phyloP scores from a whole-genome alignment of 129 eudicot species.

The Artemisia annua region DNA sequence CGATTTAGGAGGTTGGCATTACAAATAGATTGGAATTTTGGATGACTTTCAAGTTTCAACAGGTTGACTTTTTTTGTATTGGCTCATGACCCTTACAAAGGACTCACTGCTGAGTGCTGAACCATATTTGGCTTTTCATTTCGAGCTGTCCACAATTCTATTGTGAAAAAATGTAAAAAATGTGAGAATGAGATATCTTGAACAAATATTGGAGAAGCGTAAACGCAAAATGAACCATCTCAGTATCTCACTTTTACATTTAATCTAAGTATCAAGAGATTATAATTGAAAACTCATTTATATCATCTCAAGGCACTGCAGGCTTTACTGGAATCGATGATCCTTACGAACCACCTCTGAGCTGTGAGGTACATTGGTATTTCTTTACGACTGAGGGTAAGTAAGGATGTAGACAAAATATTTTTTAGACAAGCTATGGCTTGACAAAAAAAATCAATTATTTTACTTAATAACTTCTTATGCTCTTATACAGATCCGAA shows the following conservation, averaged over 20 bases:
- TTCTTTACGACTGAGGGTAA: neutral
- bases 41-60: neutral
- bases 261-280: neutral
- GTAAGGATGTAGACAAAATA: no score
- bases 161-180: neutral
- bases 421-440: no score
- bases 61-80: no score
- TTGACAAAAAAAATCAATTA: no score
- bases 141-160: neutral
- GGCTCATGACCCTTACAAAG: no score
- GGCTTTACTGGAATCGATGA: conserved; percentile 99
- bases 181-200: neutral
- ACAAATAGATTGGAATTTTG: neutral
- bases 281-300: conserved; percentile 12
- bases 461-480: no score
- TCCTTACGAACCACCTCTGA: conserved; percentile 90
- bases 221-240: neutral
- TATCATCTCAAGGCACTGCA: conserved; percentile 35
- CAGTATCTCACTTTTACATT: neutral
- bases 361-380: conserved; percentile 67
- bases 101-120: no score
- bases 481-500: no score
- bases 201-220: neutral
- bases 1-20: neutral
- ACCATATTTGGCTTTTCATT: neutral